Percentiles rank a stretch among this genome's conserved stretches.
These are phyloP conservation scores for Fusarium sp. DNA, from an alignment of 2,329 filamentous ascomycete species.

Conservation along the genomic window DNA sequence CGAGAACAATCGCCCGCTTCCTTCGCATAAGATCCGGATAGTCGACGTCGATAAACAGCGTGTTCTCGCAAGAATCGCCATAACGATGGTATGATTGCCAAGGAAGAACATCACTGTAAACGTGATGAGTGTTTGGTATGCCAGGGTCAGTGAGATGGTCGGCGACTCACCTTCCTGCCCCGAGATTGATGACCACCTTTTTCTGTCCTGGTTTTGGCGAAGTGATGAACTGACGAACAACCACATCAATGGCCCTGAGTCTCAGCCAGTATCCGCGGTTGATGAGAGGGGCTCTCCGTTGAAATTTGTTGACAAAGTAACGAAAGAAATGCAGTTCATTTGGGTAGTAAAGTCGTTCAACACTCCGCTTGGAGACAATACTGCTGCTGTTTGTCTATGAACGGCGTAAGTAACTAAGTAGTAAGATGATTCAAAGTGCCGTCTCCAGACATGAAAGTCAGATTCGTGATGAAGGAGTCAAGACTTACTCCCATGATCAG, in stretches of 20 bases:
- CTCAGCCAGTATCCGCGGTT: constrained; percentile 91
- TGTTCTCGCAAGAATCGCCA: constrained; percentile 64
- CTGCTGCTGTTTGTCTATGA: constrained; percentile 86
- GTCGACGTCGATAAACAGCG: constrained; percentile 85
- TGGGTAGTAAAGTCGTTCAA: constrained; percentile 87
- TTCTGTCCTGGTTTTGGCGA: constrained; percentile 58
- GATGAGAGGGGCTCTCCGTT: constrained; percentile 86
- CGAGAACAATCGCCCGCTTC: constrained; percentile 76
- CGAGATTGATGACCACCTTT: constrained; percentile 85
- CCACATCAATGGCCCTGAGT: constrained; percentile 82
- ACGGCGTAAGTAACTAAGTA: constrained; percentile 2
- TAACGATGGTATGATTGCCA: constrained; percentile 83
- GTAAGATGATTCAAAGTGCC: background rate
- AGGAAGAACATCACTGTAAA: constrained; percentile 81
- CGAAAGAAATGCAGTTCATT: constrained; percentile 85
- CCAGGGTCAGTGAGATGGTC: background rate
- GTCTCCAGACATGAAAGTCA: background rate
- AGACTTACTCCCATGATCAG: constrained; percentile 65
- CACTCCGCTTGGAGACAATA: constrained; percentile 91
- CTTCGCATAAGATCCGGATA: constrained; percentile 82
- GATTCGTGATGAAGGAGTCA: background rate
- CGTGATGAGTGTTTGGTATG: constrained; percentile 5
- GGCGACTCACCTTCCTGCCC: constrained; percentile 84
- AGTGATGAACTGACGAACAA: constrained; percentile 79
- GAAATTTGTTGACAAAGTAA: constrained; percentile 86